Evolutionary conservation across 1,284 basidiomycete genomes (phyloP), one percentile per base, ranked within the genome.

Genomic region (Ganoderma leucocontextum): DNA sequence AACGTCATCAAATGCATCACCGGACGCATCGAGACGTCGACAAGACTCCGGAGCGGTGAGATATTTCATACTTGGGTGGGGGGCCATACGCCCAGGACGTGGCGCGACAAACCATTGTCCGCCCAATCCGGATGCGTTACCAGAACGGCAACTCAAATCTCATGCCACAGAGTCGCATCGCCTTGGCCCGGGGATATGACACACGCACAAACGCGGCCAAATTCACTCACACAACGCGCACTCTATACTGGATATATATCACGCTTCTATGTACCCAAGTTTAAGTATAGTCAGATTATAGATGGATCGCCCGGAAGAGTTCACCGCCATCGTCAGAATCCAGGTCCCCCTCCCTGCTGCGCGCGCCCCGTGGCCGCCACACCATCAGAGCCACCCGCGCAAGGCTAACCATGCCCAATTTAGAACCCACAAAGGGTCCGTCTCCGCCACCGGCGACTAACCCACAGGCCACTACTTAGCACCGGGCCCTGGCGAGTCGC

Each of bases 191-290:
- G 8, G 35, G 7, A 1, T 4, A 13, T 25, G 44, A 35, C 57
- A 64, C 57, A 64, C 19, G 63, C 29, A n/a, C 63, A 64, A 64
- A 64, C 63, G 29, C 33, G 53, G 55, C 41, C 63, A 64, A 60
- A 64, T 29, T 60, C 39, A 60, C 38, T 60, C 38, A 38, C 29
- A 60, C 38, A 60, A 38, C 57, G 53, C 29, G 33, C 13, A 19
- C 35, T 58, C n/a, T n/a, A 57, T 19, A 29, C 29, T 29, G 29
- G 29, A 29, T 29, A 29, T 29, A 29, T 29, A 29, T 29, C 44
- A 19, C 12, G 15, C 15, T 47, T 17, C 13, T 15, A 47, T 47
- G 44, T 52, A 52, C 8, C 49, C 49, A 25, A 22, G 25, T 52
- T 29, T 29, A 29, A 29, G 25, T 52, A 19, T 15, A 47, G 44